phyloP scores from a whole-genome alignment of 495 filamentous ascomycete species.

The Sporormia fimetaria region DNA sequence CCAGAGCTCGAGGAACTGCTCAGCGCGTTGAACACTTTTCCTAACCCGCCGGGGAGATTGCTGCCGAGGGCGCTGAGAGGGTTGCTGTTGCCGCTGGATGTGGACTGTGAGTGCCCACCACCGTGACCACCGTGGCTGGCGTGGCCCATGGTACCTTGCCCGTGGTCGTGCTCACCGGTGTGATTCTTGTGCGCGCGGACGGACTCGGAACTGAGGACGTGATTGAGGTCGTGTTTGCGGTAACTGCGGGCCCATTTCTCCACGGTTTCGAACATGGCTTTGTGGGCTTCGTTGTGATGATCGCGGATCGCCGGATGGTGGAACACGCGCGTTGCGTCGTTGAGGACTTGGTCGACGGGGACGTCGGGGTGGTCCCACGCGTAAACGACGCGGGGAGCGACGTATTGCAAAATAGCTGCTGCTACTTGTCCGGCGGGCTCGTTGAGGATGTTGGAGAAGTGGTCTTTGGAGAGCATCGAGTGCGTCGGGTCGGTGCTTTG shows the following conservation, averaged over 20 bases:
- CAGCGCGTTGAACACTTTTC: too few relatives aligned
- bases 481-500: slow-evolving; percentile 85
- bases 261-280: slow-evolving; percentile 76
- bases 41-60: slow-evolving; percentile 11
- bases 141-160: slow-evolving; percentile 17
- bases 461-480: slow-evolving; percentile 89
- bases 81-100: slow-evolving; percentile 3
- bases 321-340: slow-evolving; percentile 67
- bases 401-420: slow-evolving; percentile 65
- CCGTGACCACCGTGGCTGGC: slow-evolving; percentile 4
- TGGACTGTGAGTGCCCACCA: slow-evolving; percentile 2
- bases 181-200: slow-evolving; percentile 74
- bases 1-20: too few relatives aligned
- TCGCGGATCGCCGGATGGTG: slow-evolving; percentile 79
- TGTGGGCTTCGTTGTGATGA: slow-evolving; percentile 61
- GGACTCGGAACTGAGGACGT: slow-evolving; percentile 63
- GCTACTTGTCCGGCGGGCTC: slow-evolving; percentile 76
- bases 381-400: slow-evolving; percentile 73
- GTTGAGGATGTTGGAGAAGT: slow-evolving; percentile 90
- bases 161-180: slow-evolving; percentile 19
- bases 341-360: slow-evolving; percentile 62
- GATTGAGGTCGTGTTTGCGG: slow-evolving; percentile 51
- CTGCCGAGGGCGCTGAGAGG: slow-evolving; percentile 4
- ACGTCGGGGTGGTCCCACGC: slow-evolving; percentile 82
- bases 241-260: slow-evolving; percentile 62